Conservation (phyloP, 805 yeast genomes). For the Myxozyma melibiosi region DNA sequence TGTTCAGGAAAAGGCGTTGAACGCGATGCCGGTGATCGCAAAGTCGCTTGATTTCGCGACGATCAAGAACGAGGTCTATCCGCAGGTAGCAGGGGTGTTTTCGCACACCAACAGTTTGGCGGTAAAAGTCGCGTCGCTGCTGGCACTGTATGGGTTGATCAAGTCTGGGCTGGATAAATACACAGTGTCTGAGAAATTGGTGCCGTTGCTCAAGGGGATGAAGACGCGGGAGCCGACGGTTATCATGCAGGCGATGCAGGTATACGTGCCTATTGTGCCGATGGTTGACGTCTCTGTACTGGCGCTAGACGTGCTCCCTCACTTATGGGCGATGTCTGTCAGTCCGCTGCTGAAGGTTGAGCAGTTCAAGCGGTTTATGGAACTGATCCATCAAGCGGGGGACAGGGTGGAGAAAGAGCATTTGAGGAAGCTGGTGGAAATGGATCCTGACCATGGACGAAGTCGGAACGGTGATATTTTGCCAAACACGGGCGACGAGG, state of each 20-base stretch:
- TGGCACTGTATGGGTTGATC: slow-evolving; percentile 60
- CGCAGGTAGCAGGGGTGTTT: slow-evolving; percentile 70
- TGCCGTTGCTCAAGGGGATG: slow-evolving; percentile 76
- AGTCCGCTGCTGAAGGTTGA: slow-evolving; percentile 48
- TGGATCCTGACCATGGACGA: slow-evolving; percentile 6
- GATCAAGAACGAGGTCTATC: slow-evolving; percentile 74
- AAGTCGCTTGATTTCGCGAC: slow-evolving; percentile 64
- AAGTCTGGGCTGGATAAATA: slow-evolving; percentile 68
- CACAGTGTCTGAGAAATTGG: slow-evolving; percentile 70
- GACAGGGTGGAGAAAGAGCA: slow-evolving; percentile 51
- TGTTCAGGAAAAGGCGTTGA: slow-evolving; percentile 58
- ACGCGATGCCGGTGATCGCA: slow-evolving; percentile 47
- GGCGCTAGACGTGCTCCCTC: slow-evolving; percentile 59
- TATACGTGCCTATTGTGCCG: slow-evolving; percentile 44
- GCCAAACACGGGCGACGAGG: slow-evolving; percentile 22
- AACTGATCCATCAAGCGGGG: slow-evolving; percentile 48
- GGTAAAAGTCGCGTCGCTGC: slow-evolving; percentile 69
- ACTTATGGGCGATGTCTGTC: slow-evolving; percentile 54
- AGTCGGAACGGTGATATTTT: neutral
- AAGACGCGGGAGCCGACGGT: slow-evolving; percentile 75
- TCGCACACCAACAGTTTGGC: slow-evolving; percentile 81
- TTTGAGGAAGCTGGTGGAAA: slow-evolving; percentile 39
- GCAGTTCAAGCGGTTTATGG: slow-evolving; percentile 49
- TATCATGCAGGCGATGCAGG: slow-evolving; percentile 51
- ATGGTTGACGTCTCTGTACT: slow-evolving; percentile 53